Evolutionary conservation across 495 filamentous ascomycete species (phyloP), one percentile per base, ranked within the genome.

Genomic region (Chaetomidium leptoderma): DNA sequence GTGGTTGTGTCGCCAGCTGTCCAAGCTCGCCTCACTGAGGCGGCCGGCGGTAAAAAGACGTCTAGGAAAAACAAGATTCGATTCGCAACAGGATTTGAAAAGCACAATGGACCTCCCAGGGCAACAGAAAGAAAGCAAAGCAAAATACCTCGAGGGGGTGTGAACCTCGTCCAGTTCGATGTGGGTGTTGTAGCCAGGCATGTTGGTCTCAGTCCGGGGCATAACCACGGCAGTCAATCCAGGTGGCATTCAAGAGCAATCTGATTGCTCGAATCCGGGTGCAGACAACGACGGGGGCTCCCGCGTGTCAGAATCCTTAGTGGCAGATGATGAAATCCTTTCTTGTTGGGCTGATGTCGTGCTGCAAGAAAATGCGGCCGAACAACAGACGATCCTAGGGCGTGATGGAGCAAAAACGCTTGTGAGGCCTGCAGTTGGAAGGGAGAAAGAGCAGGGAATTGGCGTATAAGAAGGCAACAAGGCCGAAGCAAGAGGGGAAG

Each of bases 101-200:
- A 68, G 57, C 65, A 68, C 55, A 65, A 68, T 58, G 63, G 68
- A 54, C 68, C 70, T 70, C 68, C 70, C 60, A 64, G 60, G 37
- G 29, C 9, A 63, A 63, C 23, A 48, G 24, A 39, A 66, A 49
- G 67, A 68, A 71, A 68, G 50, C 58, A 68, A 56, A 48, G 61
- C 63, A 70, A 71, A 73, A 77, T 78, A 79, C 76, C 76, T 79
- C 66, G 76, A 74, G 67, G 76, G 76, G 65, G 75, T 76, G 66
- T 77, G 75, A 67, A 78, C 75, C 69, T 79, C 76, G 60, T 79
- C 76, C 68, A 76, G 68, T 64, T 78, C 76, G 66, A 71, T 57
- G 63, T 74, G 71, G n/a, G n/a, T n/a, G 55, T 70, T 77, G 70
- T 64, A 78, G 64, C 70, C 70, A 68, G 76, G 68, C 76, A 79